Conservation (phyloP, 371 early-diverging fungal genomes). For the Batkoa obscura region DNA sequence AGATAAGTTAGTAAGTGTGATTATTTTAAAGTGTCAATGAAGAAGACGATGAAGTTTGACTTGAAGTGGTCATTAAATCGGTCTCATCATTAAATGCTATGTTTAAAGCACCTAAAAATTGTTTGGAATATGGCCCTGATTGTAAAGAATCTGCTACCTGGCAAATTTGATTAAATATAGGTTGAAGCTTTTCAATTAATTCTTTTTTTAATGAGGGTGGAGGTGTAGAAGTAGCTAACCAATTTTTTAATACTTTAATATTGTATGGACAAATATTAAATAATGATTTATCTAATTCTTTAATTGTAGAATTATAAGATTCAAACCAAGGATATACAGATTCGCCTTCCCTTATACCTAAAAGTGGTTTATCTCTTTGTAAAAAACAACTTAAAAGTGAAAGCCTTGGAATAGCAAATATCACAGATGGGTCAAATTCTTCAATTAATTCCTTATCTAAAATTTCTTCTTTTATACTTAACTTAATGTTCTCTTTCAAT, state of each 20-base stretch:
- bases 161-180: background rate
- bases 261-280: background rate
- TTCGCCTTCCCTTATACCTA: background rate
- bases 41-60: background rate
- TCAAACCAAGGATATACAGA: background rate
- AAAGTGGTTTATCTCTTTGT: background rate
- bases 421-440: background rate
- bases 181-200: background rate
- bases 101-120: background rate
- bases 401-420: background rate
- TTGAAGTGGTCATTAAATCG: background rate
- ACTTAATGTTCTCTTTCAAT: background rate
- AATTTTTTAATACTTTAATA: background rate
- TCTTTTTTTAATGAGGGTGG: no score
- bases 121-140: background rate
- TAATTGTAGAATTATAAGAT: background rate
- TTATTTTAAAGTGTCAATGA: no score
- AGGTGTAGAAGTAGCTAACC: background rate
- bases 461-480: background rate
- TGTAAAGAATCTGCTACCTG: background rate
- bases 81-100: background rate
- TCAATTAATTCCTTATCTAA: background rate
- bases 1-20: no score
- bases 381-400: constrained; percentile 1
- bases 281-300: background rate